Conservation (phyloP, 148 eudicot species). For the Gaultheria prostrata region DNA sequence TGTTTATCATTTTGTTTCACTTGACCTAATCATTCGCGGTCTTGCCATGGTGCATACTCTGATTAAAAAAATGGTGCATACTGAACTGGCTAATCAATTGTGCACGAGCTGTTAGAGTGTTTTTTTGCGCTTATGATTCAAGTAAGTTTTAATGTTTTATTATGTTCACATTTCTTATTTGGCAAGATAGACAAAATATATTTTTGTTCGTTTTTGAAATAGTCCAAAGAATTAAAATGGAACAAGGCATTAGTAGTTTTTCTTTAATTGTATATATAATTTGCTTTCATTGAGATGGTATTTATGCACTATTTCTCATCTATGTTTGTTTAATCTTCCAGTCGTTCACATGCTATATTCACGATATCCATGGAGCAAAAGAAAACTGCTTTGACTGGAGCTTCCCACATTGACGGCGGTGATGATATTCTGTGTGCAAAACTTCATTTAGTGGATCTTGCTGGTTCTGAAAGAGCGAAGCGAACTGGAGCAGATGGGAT, state of each 20-base stretch:
- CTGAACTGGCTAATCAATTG: not conserved
- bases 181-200: not conserved
- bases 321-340: slow-evolving; percentile 24
- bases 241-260: not conserved
- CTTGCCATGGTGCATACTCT: not conserved
- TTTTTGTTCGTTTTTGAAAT: not conserved
- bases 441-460: slow-evolving; percentile 93
- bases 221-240: not conserved
- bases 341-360: slow-evolving; percentile 98
- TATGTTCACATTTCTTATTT: not conserved
- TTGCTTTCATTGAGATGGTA: not conserved
- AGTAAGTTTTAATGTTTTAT: not conserved
- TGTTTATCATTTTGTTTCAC: not conserved
- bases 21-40: not conserved
- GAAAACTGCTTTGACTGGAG: slow-evolving; percentile 39
- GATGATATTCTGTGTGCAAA: slow-evolving; percentile 85
- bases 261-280: not conserved
- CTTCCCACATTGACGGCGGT: slow-evolving; percentile 41
- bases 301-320: not conserved
- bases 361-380: slow-evolving; percentile 94
- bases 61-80: not conserved
- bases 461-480: slow-evolving; percentile 98
- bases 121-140: not conserved
- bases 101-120: not conserved
- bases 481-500: slow-evolving; percentile 95